phyloP scores from a whole-genome alignment of 1,284 basidiomycete genomes.

The Takashimella koratensis region DNA sequence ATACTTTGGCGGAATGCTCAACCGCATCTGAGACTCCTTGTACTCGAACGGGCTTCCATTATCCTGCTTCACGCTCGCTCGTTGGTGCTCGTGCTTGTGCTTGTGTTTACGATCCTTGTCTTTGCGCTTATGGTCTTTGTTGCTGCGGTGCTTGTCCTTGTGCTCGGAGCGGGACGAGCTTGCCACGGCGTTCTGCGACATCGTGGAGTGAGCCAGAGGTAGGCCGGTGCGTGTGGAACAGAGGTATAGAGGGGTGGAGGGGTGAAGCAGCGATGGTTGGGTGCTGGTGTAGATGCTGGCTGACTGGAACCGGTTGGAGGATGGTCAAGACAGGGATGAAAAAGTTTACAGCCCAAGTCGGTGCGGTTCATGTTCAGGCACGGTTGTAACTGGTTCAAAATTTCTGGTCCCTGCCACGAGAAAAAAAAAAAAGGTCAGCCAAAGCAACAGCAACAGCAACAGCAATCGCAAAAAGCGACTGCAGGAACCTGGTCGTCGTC shows the following conservation, averaged over 20 bases:
- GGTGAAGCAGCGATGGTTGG: background rate
- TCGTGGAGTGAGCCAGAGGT: constrained; percentile 5
- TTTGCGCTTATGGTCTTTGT: constrained; percentile 15
- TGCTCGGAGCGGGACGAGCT: constrained; percentile 18
- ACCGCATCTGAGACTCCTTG: constrained; percentile 61
- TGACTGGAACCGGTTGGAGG: too few relatives aligned
- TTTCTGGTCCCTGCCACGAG: background rate
- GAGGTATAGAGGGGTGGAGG: background rate
- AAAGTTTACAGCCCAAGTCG: constrained; percentile 26
- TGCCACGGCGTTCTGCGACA: constrained; percentile 21
- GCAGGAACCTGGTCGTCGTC: too few relatives aligned
- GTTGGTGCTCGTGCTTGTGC: background rate
- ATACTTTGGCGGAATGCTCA: constrained; percentile 82
- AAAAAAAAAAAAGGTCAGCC: background rate
- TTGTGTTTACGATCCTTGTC: background rate
- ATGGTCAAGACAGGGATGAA: constrained; percentile 1
- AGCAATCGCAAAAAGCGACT: background rate
- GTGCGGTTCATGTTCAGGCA: too few relatives aligned
- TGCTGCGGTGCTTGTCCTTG: constrained; percentile 16
- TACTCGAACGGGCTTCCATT: constrained; percentile 61
- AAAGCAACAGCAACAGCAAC: background rate
- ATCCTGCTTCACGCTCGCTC: constrained; percentile 1
- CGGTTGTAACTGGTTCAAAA: constrained; percentile 5
- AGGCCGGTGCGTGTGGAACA: background rate
- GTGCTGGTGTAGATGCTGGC: background rate